Conservation (phyloP, 2,329 filamentous ascomycete genomes). For the Penicillium sp. region DNA sequence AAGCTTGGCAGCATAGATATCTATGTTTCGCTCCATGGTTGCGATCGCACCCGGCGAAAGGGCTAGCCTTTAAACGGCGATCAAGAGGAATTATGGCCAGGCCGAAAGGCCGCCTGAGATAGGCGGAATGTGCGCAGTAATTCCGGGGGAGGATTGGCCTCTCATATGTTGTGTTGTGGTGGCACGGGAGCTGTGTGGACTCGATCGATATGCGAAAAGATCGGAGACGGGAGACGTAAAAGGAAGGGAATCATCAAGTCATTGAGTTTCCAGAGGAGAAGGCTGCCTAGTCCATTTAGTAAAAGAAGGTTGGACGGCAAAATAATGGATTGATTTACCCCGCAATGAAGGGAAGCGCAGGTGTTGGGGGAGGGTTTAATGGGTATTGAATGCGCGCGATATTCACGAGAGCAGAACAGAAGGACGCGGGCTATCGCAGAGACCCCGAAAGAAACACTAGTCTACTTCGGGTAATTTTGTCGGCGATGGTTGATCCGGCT, state of each 20-base stretch:
- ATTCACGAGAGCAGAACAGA: constrained; percentile 29
- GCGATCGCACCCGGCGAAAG: constrained; percentile 27
- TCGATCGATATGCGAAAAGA: constrained; percentile 30
- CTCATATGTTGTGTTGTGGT: constrained; percentile 34
- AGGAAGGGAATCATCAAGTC: constrained; percentile 32
- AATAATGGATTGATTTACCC: constrained; percentile 18
- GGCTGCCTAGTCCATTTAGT: constrained; percentile 13
- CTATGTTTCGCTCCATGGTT: constrained; percentile 50
- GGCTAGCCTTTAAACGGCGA: constrained; percentile 21
- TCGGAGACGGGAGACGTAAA: constrained; percentile 21
- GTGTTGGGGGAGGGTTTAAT: constrained; percentile 21
- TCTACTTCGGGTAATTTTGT: constrained; percentile 29
- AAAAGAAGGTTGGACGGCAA: constrained; percentile 16
- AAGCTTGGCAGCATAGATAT: constrained; percentile 53
- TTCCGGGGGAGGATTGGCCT: constrained; percentile 18
- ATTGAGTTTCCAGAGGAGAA: constrained; percentile 26
- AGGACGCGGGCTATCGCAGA: constrained; percentile 41
- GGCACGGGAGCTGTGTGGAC: constrained; percentile 23
- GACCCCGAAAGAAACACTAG: constrained; percentile 42
- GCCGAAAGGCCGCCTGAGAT: constrained; percentile 40
- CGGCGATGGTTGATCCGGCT: constrained; percentile 32
- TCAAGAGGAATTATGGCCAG: constrained; percentile 35
- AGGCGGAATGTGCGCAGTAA: constrained; percentile 30
- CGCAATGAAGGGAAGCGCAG: constrained; percentile 15
- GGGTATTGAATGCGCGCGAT: constrained; percentile 34